A percentile compares a stretch with the other conserved stretches of the same genome.
Conservation (phyloP, 192 early-diverging fungal genomes). For the Backusella australiensis region DNA sequence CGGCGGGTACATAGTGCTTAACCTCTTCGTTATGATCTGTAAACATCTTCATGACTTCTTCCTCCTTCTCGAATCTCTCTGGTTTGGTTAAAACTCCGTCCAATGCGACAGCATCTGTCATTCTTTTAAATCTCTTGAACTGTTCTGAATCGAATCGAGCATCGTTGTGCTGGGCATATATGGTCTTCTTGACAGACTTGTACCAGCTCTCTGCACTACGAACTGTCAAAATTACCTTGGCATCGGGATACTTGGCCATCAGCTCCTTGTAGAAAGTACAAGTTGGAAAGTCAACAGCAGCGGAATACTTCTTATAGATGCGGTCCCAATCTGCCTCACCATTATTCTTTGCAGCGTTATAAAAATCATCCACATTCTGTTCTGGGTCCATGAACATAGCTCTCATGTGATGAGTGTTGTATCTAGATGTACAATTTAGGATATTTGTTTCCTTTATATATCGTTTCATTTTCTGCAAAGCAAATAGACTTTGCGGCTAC, state of each 20-base stretch:
- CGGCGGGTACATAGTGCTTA: neutral
- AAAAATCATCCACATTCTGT: neutral
- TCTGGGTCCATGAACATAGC: slow-evolving; percentile 7
- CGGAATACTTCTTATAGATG: slow-evolving; percentile 11
- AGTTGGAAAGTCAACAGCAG: slow-evolving; percentile 21
- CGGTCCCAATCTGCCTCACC: slow-evolving; percentile 18
- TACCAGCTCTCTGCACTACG: slow-evolving; percentile 24
- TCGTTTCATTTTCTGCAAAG: neutral
- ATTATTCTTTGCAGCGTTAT: neutral
- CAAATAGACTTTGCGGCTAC: neutral
- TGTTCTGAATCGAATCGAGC: neutral
- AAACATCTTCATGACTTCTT: neutral
- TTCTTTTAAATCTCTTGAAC: neutral
- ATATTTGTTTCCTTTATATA: neutral
- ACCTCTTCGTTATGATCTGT: slow-evolving; percentile 9
- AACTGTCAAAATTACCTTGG: slow-evolving; percentile 26
- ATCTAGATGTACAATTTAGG: slow-evolving; percentile 4
- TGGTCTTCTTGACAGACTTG: slow-evolving; percentile 11
- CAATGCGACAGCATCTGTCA: neutral
- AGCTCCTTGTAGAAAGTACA: slow-evolving; percentile 19
- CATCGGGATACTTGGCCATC: slow-evolving; percentile 21
- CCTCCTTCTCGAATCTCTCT: neutral
- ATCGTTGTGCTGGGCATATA: neutral
- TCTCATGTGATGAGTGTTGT: slow-evolving; percentile 23
- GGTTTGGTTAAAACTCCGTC: neutral